A percentile compares a stretch with the other conserved stretches of the same genome.
These are phyloP conservation scores for Erysimum cheiri DNA, from an alignment of 441 rosid genomes.

Conservation along the genomic window DNA sequence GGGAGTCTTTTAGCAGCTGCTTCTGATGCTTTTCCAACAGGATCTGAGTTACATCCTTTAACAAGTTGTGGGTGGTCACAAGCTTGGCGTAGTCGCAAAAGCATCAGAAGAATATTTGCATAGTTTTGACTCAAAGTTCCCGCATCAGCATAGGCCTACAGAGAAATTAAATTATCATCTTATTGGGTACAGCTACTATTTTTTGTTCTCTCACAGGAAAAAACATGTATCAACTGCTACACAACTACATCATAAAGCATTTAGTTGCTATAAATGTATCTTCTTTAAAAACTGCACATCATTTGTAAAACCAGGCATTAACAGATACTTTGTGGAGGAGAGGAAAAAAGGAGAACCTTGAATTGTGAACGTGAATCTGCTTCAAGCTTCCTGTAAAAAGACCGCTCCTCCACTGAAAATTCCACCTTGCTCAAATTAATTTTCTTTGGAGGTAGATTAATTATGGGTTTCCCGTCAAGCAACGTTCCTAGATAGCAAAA, in stretches of 20 bases:
- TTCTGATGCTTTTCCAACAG: constrained; percentile 66
- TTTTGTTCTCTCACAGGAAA: constrained; percentile 11
- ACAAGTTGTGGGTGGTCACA: constrained; percentile 95
- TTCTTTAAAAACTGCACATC: constrained; percentile 21
- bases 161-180: constrained; percentile 28
- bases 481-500: constrained; percentile 67
- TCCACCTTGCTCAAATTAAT: constrained; percentile 68
- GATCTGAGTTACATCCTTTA: constrained; percentile 62
- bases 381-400: constrained; percentile 84
- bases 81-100: constrained; percentile 97
- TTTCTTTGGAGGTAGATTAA: constrained; percentile 81
- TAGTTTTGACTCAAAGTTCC: constrained; percentile 93
- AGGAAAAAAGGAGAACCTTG: constrained; percentile 57
- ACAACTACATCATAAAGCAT: constrained; percentile 18
- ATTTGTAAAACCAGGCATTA: constrained; percentile 19
- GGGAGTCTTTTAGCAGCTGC: constrained; percentile 78
- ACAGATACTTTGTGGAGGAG: constrained; percentile 14
- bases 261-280: constrained; percentile 18
- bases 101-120: constrained; percentile 96
- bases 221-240: constrained; percentile 27
- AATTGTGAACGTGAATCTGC: constrained; percentile 79
- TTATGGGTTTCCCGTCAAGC: constrained; percentile 87
- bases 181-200: constrained; percentile 16
- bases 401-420: constrained; percentile 84
- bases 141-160: constrained; percentile 92